Conservation (phyloP, 2,329 filamentous ascomycete species). For the Paramyrothecium roridum region DNA sequence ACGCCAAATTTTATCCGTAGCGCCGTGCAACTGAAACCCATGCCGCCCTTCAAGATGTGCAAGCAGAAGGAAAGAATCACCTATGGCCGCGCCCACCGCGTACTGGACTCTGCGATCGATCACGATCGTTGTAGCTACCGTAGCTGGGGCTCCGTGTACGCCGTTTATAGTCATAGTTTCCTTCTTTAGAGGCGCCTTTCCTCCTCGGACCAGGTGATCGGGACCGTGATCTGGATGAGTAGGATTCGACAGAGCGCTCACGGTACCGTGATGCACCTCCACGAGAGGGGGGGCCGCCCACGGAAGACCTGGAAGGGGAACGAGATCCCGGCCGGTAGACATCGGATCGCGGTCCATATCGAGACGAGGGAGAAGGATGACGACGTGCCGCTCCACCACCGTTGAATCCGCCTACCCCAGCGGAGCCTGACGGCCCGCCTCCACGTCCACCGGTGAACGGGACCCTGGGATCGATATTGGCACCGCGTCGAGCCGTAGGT, state of each 20-base stretch:
- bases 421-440: constrained; percentile 21
- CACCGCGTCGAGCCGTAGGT: constrained; percentile 63
- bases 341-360: constrained; percentile 45
- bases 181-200: constrained; percentile 23
- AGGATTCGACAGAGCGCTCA: constrained; percentile 40
- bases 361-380: constrained; percentile 28
- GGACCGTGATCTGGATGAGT: constrained; percentile 47
- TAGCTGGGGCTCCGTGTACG: constrained; percentile 50
- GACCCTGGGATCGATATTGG: constrained; percentile 51
- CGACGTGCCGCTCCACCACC: constrained; percentile 33
- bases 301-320: constrained; percentile 43
- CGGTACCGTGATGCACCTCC: constrained; percentile 37
- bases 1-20: not conserved
- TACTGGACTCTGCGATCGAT: constrained; percentile 34
- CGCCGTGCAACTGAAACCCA: not conserved
- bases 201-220: constrained; percentile 34
- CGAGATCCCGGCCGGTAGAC: constrained; percentile 61
- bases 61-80: not conserved
- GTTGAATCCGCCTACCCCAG: constrained; percentile 23
- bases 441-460: constrained; percentile 27
- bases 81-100: constrained; percentile 15
- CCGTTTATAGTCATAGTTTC: constrained; percentile 29
- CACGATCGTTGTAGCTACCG: constrained; percentile 35
- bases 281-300: constrained; percentile 32
- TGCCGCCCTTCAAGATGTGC: not conserved